phyloP scores from a whole-genome alignment of 2,329 filamentous ascomycete species.

The Mycosphaerella sp. region DNA sequence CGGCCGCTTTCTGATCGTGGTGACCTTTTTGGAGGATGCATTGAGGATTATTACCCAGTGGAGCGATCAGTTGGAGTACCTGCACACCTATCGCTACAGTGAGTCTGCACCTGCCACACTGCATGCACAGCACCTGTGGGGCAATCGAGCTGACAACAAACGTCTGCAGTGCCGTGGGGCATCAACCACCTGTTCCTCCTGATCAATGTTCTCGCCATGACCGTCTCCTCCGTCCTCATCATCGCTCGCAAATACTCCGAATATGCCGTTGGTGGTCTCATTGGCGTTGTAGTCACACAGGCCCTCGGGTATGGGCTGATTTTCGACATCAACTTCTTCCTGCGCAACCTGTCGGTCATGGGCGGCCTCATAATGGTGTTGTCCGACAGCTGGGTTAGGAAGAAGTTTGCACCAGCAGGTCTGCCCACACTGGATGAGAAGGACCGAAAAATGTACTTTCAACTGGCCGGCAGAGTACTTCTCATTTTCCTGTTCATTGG shows the following conservation, averaged over 20 bases:
- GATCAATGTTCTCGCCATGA: slow-evolving; percentile 83
- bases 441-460: slow-evolving; percentile 99
- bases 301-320: slow-evolving; percentile 95
- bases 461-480: slow-evolving; percentile 89
- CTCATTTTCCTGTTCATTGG: slow-evolving; percentile 97
- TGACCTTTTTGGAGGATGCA: slow-evolving; percentile 96
- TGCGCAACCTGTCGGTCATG: slow-evolving; percentile 95
- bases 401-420: slow-evolving; percentile 92
- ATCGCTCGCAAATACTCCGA: slow-evolving; percentile 90
- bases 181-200: slow-evolving; percentile 91
- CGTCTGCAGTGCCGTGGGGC: slow-evolving; percentile 66
- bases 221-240: slow-evolving; percentile 63
- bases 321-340: slow-evolving; percentile 99
- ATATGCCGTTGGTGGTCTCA: slow-evolving; percentile 83
- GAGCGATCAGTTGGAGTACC: slow-evolving; percentile 87
- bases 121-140: not conserved
- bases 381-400: slow-evolving; percentile 95
- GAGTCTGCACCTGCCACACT: slow-evolving; percentile 39
- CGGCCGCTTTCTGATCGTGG: slow-evolving; percentile 94
- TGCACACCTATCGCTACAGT: slow-evolving; percentile 91
- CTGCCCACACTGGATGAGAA: slow-evolving; percentile 94
- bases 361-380: slow-evolving; percentile 96
- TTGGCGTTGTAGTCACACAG: slow-evolving; percentile 85
- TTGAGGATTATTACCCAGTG: slow-evolving; percentile 96
- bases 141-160: not conserved